Evolutionary conservation across 345 rosid genomes (phyloP).

Genomic region (Aquilaria malaccensis): DNA sequence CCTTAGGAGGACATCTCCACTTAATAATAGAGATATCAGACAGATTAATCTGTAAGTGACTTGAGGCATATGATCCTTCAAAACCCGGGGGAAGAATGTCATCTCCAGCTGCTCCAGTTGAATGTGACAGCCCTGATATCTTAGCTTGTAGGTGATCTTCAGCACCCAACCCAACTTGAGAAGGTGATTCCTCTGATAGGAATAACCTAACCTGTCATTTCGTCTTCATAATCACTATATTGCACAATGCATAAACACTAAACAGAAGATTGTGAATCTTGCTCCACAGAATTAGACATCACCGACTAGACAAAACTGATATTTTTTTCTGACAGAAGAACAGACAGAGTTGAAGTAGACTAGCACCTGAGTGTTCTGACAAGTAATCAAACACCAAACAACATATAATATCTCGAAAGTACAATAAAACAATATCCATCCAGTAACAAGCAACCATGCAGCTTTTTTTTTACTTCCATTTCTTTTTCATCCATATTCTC

Average conservation of each 20-base stretch:
- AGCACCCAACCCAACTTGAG: constrained; percentile 65
- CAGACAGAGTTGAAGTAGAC: no score
- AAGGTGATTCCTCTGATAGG: constrained; percentile 84
- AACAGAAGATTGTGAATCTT: constrained; percentile 4
- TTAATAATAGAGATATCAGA: constrained; percentile 61
- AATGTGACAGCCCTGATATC: constrained; percentile 44
- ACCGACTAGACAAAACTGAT: no score
- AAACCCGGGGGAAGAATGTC: constrained; percentile 91
- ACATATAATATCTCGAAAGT: no score
- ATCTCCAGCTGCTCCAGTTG: constrained; percentile 33
- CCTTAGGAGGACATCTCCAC: constrained; percentile 76
- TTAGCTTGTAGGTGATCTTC: constrained; percentile 98
- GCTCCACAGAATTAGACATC: no score
- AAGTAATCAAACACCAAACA: no score
- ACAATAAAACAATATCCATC: no score
- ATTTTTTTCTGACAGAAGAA: no score
- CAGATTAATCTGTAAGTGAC: constrained; percentile 41
- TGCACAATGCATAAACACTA: constrained; percentile 8
- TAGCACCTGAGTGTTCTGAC: no score
- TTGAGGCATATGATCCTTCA: constrained; percentile 52
- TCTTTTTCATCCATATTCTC: no score
- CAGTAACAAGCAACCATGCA: no score
- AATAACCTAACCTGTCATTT: constrained; percentile 60
- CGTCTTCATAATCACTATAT: no score
- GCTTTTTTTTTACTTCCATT: no score